phyloP scores from a whole-genome alignment of 768 basidiomycete genomes.

The Sporobolomyces roseus region DNA sequence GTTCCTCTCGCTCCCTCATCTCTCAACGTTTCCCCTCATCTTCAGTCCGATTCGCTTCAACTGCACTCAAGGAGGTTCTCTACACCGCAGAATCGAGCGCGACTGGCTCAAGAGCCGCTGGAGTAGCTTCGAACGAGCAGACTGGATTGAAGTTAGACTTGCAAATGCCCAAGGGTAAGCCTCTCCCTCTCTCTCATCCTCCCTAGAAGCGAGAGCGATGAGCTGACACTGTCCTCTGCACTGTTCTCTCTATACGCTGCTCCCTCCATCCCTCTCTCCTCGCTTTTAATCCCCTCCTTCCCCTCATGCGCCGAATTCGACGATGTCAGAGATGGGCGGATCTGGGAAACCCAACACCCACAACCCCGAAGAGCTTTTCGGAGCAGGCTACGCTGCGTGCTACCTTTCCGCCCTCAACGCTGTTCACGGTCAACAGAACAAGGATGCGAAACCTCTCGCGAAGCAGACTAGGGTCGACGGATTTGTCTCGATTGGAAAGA shows the following conservation, averaged over 20 bases:
- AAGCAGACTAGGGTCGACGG: constrained; percentile 33
- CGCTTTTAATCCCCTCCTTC: not conserved
- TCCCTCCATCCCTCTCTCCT: not conserved
- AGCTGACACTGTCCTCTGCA: too few relatives aligned
- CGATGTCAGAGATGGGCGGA: constrained; percentile 24
- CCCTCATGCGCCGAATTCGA: not conserved
- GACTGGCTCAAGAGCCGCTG: constrained; percentile 33
- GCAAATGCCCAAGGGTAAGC: constrained; percentile 27
- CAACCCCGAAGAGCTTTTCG: constrained; percentile 45
- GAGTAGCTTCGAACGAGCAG: constrained; percentile 18
- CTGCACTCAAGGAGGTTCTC: constrained; percentile 16
- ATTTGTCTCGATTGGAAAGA: constrained; percentile 40
- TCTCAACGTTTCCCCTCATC: not conserved
- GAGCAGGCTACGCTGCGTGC: constrained; percentile 40
- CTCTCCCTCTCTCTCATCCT: too few relatives aligned
- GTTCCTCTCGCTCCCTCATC: constrained; percentile 2
- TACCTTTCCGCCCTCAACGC: constrained; percentile 41
- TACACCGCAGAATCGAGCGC: constrained; percentile 31
- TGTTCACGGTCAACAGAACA: constrained; percentile 29
- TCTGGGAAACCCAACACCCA: constrained; percentile 19
- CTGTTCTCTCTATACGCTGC: too few relatives aligned
- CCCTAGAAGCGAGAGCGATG: too few relatives aligned
- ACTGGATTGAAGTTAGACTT: constrained; percentile 35
- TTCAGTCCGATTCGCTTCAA: constrained; percentile 13
- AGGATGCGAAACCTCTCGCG: constrained; percentile 39